phyloP scores from a whole-genome alignment of 768 basidiomycete genomes.

The Tricholoma furcatifolium region DNA sequence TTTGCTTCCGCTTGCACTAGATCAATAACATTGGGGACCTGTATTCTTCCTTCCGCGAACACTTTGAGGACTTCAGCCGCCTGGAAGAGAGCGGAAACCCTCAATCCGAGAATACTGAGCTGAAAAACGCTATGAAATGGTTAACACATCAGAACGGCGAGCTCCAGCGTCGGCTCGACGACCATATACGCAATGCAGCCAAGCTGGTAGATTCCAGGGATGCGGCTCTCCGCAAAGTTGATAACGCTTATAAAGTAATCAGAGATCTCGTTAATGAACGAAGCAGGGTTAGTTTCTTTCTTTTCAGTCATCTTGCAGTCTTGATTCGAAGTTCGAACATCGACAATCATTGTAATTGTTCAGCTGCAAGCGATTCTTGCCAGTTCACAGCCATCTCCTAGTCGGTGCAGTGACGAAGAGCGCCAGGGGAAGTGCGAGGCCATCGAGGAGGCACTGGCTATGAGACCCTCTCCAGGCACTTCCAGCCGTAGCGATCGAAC shows the following conservation, averaged over 20 bases:
- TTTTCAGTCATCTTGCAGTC: background rate
- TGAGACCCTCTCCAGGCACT: constrained; percentile 10
- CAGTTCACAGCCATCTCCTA: background rate
- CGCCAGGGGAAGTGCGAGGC: constrained; percentile 24
- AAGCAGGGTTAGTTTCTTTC: constrained; percentile 26
- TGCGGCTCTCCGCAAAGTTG: constrained; percentile 30
- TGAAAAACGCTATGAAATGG: constrained; percentile 23
- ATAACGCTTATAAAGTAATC: constrained; percentile 38
- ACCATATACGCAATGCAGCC: constrained; percentile 27
- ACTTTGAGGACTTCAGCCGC: constrained; percentile 10
- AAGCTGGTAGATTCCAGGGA: constrained; percentile 32
- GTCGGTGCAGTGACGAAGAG: constrained; percentile 8
- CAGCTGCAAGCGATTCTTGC: constrained; percentile 10
- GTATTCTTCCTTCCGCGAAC: constrained; percentile 15
- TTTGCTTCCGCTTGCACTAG: constrained; percentile 4
- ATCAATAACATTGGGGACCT: constrained; percentile 10
- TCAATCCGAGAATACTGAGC: constrained; percentile 28
- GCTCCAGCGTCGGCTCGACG: constrained; percentile 27
- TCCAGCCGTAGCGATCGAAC: constrained; percentile 22
- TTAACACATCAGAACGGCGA: constrained; percentile 32
- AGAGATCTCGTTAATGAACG: constrained; percentile 40
- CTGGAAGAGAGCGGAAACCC: constrained; percentile 28
- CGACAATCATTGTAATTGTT: constrained; percentile 6
- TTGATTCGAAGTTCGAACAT: constrained; percentile 1
- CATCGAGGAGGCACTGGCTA: constrained; percentile 20